Percentiles rank a stretch among this genome's conserved stretches.
Conservation (phyloP, 352 stramenopile species). For the Thraustotheca clavata region DNA sequence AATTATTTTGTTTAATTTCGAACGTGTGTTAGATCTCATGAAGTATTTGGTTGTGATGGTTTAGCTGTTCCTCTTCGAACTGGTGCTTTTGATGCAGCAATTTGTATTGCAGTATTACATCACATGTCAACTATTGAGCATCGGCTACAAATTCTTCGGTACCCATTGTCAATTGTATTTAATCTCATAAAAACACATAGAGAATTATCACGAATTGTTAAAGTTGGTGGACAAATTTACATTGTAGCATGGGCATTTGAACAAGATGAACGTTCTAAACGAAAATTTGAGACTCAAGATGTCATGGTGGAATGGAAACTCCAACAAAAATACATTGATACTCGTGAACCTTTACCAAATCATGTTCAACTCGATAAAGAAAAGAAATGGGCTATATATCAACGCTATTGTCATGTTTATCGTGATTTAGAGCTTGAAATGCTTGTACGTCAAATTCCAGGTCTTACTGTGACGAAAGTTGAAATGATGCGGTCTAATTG, state of each 20-base stretch:
- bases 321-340: constrained; percentile 59
- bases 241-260: constrained; percentile 80
- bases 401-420: constrained; percentile 82
- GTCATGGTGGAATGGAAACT: constrained; percentile 83
- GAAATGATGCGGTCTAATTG: constrained; percentile 78
- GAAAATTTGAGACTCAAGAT: constrained; percentile 64
- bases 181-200: constrained; percentile 22
- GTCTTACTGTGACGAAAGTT: constrained; percentile 44
- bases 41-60: constrained; percentile 64
- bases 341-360: not conserved
- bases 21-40: constrained; percentile 30
- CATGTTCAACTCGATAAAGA: constrained; percentile 37
- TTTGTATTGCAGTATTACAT: constrained; percentile 77
- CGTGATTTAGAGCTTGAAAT: constrained; percentile 54
- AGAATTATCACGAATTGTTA: constrained; percentile 57
- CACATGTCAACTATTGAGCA: constrained; percentile 74
- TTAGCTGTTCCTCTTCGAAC: constrained; percentile 52
- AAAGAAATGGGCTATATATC: constrained; percentile 69
- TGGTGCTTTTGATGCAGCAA: constrained; percentile 55
- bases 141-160: constrained; percentile 61
- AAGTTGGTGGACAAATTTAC: constrained; percentile 41
- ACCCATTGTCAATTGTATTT: not conserved
- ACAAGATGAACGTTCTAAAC: constrained; percentile 68
- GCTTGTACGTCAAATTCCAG: constrained; percentile 44
- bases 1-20: not conserved